Conservation (phyloP, 179 eudicot genomes). For the Beta lomatogona region DNA sequence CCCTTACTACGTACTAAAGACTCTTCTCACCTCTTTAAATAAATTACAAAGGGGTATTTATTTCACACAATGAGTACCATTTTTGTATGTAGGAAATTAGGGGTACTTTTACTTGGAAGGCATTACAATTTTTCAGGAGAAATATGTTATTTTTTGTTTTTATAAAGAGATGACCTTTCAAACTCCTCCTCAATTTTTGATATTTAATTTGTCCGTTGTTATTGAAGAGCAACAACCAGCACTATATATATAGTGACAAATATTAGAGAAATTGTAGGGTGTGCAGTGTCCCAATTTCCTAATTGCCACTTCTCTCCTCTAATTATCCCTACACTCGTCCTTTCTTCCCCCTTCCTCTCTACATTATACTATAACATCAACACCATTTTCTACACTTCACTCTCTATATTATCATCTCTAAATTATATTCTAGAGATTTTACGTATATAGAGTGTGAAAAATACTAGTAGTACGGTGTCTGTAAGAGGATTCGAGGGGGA, state of each 20-base stretch:
- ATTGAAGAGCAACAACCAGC: neutral
- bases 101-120: neutral
- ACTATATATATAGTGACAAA: neutral
- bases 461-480: neutral
- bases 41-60: neutral
- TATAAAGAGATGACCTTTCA: neutral
- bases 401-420: too few relatives aligned
- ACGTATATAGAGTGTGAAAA: neutral
- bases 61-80: neutral
- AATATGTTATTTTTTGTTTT: neutral
- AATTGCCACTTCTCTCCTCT: constrained; percentile 28
- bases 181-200: neutral
- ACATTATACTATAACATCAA: neutral
- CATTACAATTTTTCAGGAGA: neutral
- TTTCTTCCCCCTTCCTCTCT: constrained; percentile 15
- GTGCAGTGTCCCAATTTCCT: constrained; percentile 14
- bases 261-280: neutral
- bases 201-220: too few relatives aligned
- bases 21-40: neutral
- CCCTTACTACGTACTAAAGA: too few relatives aligned
- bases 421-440: neutral
- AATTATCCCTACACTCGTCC: constrained; percentile 25
- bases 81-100: too few relatives aligned
- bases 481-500: neutral
- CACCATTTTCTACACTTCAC: neutral